Percentiles rank a stretch among this genome's conserved stretches.
Evolutionary conservation across 306 rosid species (phyloP).

Genomic region (Dalbergia cultrata): DNA sequence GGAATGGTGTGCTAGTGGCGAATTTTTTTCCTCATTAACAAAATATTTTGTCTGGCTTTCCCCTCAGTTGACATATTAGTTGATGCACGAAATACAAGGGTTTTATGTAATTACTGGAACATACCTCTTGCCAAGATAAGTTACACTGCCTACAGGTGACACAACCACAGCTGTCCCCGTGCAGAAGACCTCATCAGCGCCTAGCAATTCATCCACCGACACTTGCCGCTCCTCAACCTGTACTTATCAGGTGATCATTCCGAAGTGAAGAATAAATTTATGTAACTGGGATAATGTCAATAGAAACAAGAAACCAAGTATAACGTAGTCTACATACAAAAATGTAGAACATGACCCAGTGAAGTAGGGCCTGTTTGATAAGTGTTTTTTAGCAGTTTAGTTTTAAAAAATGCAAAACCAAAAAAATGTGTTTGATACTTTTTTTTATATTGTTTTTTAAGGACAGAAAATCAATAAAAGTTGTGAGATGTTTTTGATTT

Average conservation of each 20-base stretch:
- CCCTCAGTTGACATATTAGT: constrained; percentile 34
- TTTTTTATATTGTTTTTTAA: no score
- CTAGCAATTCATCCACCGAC: constrained; percentile 87
- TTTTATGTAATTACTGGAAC: constrained; percentile 4
- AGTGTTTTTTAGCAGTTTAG: no score
- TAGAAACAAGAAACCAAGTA: constrained; percentile 11
- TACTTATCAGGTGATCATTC: constrained; percentile 39
- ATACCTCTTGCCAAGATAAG: constrained; percentile 78
- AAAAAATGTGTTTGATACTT: no score
- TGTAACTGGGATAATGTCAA: constrained; percentile 13
- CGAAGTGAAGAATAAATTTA: constrained; percentile 16
- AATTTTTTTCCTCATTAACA: background rate
- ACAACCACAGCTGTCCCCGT: constrained; percentile 98
- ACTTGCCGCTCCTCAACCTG: constrained; percentile 97
- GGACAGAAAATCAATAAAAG: no score
- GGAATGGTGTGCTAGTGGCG: background rate
- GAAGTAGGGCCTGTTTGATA: background rate
- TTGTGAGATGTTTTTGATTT: no score
- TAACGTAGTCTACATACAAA: background rate
- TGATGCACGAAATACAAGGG: constrained; percentile 35
- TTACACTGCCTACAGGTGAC: constrained; percentile 96
- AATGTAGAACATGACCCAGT: background rate
- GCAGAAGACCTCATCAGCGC: constrained; percentile 95
- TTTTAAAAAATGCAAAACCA: no score
- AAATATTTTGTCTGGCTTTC: background rate